phyloP scores from a whole-genome alignment of 73 alveolate genomes.

The Blepharisma japonicum region DNA sequence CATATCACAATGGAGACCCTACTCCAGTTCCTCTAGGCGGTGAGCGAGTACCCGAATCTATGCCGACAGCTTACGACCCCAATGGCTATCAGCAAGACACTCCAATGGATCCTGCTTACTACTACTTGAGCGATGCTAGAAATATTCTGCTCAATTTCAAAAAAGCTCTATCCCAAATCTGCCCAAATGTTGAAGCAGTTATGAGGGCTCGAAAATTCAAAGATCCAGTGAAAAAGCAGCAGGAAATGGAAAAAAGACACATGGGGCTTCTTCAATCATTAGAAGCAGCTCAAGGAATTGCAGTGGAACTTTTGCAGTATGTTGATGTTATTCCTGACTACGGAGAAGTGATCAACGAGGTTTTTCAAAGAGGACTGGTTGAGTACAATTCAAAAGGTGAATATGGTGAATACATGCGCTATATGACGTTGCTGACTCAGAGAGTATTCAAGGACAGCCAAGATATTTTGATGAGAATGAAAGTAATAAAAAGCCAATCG shows the following conservation, averaged over 20 bases:
- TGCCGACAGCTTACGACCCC: conserved; percentile 30
- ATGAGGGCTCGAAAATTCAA: conserved; percentile 5
- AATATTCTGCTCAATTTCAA: background rate
- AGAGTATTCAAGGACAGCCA: conserved; percentile 17
- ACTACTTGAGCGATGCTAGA: conserved; percentile 3
- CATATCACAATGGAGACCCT: conserved; percentile 42
- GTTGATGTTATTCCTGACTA: background rate
- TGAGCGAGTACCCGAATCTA: conserved; percentile 38
- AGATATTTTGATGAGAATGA: background rate
- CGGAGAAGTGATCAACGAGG: conserved; percentile 8
- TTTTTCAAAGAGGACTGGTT: background rate
- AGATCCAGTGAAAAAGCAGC: conserved; percentile 1
- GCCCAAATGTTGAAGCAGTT: conserved; percentile 23
- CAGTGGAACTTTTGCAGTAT: background rate
- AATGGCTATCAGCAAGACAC: conserved; percentile 3
- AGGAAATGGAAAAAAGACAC: background rate
- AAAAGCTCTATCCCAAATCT: background rate
- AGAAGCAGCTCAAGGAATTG: background rate
- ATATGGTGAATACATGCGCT: conserved; percentile 4
- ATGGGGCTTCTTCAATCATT: background rate
- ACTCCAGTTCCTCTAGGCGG: conserved; percentile 51
- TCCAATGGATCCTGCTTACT: conserved; percentile 29
- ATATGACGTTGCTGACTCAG: conserved; percentile 18
- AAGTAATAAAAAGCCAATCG: background rate
- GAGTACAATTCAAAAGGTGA: background rate